These are phyloP conservation scores for Cladosporium sp. DNA, from an alignment of 2,329 filamentous ascomycete genomes.

Conservation along the genomic window DNA sequence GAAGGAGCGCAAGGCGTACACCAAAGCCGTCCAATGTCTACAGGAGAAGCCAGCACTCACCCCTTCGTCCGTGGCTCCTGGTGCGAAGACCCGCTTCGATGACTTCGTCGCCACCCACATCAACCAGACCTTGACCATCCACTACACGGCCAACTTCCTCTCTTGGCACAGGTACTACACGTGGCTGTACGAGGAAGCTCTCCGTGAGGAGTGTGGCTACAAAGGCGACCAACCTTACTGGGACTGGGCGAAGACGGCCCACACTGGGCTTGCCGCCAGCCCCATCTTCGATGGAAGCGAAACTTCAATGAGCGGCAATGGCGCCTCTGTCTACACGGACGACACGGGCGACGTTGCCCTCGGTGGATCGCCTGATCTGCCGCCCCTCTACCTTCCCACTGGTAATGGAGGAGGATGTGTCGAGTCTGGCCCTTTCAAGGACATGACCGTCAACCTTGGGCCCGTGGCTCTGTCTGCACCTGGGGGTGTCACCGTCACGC, in stretches of 20 bases:
- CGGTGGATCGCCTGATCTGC: slow-evolving; percentile 12
- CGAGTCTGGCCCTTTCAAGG: slow-evolving; percentile 44
- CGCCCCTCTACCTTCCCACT: slow-evolving; percentile 34
- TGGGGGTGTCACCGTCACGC: slow-evolving; percentile 21
- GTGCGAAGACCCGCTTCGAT: slow-evolving; percentile 24
- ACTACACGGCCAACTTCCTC: slow-evolving; percentile 29
- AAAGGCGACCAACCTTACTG: slow-evolving; percentile 38
- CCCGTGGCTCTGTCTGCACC: slow-evolving; percentile 33
- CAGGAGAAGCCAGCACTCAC: slow-evolving; percentile 14
- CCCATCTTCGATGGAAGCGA: slow-evolving; percentile 52
- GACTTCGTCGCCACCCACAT: slow-evolving; percentile 26
- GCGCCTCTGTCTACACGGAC: slow-evolving; percentile 17
- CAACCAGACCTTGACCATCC: slow-evolving; percentile 19
- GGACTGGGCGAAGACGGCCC: slow-evolving; percentile 46
- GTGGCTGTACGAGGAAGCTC: slow-evolving; percentile 37
- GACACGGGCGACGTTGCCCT: slow-evolving; percentile 7
- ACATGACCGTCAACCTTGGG: slow-evolving; percentile 41
- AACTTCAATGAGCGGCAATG: slow-evolving; percentile 32
- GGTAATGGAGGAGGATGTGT: slow-evolving; percentile 51
- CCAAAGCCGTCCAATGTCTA: slow-evolving; percentile 17
- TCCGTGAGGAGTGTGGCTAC: slow-evolving; percentile 41
- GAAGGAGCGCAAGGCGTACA: slow-evolving; percentile 18
- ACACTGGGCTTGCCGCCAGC: slow-evolving; percentile 36
- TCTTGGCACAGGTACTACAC: slow-evolving; percentile 40
- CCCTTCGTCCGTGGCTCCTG: slow-evolving; percentile 13